Evolutionary conservation across 352 stramenopile genomes (phyloP), one percentile per base, ranked within the genome.

Genomic region (Phytophthora palmivora): DNA sequence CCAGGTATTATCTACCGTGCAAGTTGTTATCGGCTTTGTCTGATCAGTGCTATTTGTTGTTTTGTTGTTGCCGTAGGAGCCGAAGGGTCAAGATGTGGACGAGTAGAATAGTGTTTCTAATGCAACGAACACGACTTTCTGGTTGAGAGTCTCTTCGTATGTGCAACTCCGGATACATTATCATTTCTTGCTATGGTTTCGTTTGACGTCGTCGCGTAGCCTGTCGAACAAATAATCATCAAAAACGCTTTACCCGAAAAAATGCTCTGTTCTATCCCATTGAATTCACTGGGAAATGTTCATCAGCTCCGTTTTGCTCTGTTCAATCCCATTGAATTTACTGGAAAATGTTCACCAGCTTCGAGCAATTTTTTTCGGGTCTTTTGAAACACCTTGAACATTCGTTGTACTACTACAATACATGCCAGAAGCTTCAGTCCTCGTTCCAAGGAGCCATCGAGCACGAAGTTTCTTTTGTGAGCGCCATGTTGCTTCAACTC

Each of bases 1-100:
- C n/a, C 71, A 74, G 51, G 81, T 90, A 76, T 34, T 9, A 34
- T 34, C 45, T 57, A 12, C 10, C 21, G 19, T 59, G 16, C n/a
- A 16, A 3, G 7, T 22, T 50, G 4, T 14, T 38, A 26, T 46
- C 39, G 15, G n/a, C 33, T 9, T 51, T 41, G 30, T 15, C 39
- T 59, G 26, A 60, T 24, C 33, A 53, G 26, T 53, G 18, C 14
- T 0, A n/a, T 2, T 67, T 30, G 24, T 28, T 33, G 4, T 16
- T 6, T 34, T 6, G 3, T 45, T 68, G 53, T 41, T n/a, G n/a
- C n/a, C 63, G 24, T 46, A 90, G 80, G 86, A 95, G 41, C 86
- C 86, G 18, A 95, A 91, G 60, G 71, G 84, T 32, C 76, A 85
- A 36, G 79, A 87, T 43, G 44, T 38, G 4, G 74, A 87, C 39